Base-by-base conservation (phyloP, 2,329 filamentous ascomycete genomes). In the Purpureocillium lavendulum region DNA sequence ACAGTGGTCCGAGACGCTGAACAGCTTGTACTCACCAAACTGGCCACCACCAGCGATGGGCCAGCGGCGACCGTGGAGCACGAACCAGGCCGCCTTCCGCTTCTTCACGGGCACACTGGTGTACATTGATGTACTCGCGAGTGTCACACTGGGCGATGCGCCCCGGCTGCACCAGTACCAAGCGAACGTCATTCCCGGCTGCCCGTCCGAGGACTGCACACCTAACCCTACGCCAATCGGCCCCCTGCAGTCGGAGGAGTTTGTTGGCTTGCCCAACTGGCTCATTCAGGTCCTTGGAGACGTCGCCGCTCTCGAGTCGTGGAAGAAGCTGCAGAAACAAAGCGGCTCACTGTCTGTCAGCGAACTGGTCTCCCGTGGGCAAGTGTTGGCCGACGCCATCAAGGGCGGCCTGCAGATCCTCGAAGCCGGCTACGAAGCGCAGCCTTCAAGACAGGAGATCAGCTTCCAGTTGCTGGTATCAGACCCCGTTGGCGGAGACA, bases 241-340 rank as follows among this genome's bases (percentile, higher is more conserved):
- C 1, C 56, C 54, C 1, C 54, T 71, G 30, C 59, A 61, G 37
- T 60, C 80, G 40, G 67, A 71, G 36, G 65, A 70, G 26, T 69
- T 75, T 36, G 56, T 74, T 31, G 77, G 77, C 2, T 64, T 75
- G 43, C 60, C 73, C 33, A 80, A 79, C 52, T 76, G 73, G 72
- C 67, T 69, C 1, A 47, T 81, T 34, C 56, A 72, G 34, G 58
- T 67, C n/a, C 65, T 82, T 33, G 70, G 68, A 11, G 67, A 75
- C 15, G 69, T 77, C 35, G 62, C 75, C 12, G 54, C 64, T 1
- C 61, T 82, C 7, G 67, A 75, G 38, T 62, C 67, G 1, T 77
- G 71, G 69, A 81, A 79, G 56, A 67, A 68, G 47, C 56, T 66
- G 16, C 64, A 64, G 44, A 65, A 61, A 35, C 52, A 53, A 35